Base-by-base conservation (phyloP, 1,284 basidiomycete species). In the Melanopsichium pennsylvanicum region DNA sequence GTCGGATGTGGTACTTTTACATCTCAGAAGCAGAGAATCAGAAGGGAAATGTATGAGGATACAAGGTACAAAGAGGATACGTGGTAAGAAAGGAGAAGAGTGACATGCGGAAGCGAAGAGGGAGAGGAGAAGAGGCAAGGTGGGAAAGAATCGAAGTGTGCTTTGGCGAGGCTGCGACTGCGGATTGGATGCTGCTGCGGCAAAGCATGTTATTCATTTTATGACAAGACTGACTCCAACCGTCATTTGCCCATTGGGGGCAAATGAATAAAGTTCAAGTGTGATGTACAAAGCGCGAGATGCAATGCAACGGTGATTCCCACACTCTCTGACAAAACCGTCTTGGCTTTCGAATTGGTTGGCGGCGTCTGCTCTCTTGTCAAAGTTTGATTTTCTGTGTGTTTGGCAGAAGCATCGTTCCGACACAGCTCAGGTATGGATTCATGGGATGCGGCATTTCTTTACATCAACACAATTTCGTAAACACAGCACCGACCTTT, bases 271-370 rank as follows among this genome's bases (percentile, higher is more conserved):
- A 39, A 23, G 37, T 39, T 39, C 22, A 33, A 27, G 15, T 46
- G 15, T 16, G 21, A 22, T 13, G 25, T 34, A 32, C 22, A 26
- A 16, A 11, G 31, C 16, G 34, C 36, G 29, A 13, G 18, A 3
- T 47, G 45, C 45, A 47, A 47, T 36, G 26, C 45, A 21, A 35
- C 45, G 36, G 45, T 8, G 36, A 38, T 47, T 47, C 45, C 45
- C 45, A 47, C 45, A 47, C 45, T 47, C 37, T 25, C 21, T 39
- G n/a, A n/a, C n/a, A n/a, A n/a, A n/a, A n/a, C n/a, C n/a, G n/a
- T 21, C 37, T 23, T 13, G n/a, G n/a, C n/a, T 39, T 2, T 10
- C 16, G 29, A 29, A n/a, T 41, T 12, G 19, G n/a, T 29, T 25
- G n/a, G 21, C 29, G 10, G 27, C 22, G 18, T 43, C 31, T 31